Percentiles rank a stretch among this genome's conserved stretches.
Conservation (phyloP, 257 asterid genomes). For the Solanum rostratum region DNA sequence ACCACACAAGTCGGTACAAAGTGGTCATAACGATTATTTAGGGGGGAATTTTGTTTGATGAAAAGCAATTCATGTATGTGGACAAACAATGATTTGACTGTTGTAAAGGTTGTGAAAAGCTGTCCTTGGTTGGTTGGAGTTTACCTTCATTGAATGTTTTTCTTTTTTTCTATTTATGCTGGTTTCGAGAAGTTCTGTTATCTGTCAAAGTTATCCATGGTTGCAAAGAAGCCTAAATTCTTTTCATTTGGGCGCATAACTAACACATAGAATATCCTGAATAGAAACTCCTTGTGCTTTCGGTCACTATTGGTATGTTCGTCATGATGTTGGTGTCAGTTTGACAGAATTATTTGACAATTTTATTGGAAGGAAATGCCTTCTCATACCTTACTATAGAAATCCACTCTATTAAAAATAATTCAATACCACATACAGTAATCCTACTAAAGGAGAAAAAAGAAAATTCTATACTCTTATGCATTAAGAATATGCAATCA, state of each 20-base stretch:
- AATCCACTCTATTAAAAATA: not conserved
- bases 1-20: not conserved
- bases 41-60: not conserved
- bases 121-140: not conserved
- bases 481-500: slow-evolving; percentile 20
- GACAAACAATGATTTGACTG: not conserved
- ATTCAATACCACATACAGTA: slow-evolving; percentile 4
- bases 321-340: not conserved
- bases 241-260: not conserved
- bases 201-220: not conserved
- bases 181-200: not conserved
- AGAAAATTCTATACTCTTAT: slow-evolving; percentile 17
- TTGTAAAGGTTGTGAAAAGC: not conserved
- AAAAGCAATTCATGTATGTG: not conserved
- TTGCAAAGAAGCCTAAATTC: not conserved
- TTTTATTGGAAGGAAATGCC: not conserved
- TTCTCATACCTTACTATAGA: not conserved
- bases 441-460: slow-evolving; percentile 5
- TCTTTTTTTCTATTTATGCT: not conserved
- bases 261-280: not conserved
- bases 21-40: not conserved
- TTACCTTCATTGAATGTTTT: not conserved
- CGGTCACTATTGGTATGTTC: not conserved
- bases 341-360: not conserved
- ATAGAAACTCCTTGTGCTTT: not conserved